Evolutionary conservation across 2,329 filamentous ascomycete species (phyloP), one percentile per base, ranked within the genome.

Genomic region (Botrytis hyacinthi): DNA sequence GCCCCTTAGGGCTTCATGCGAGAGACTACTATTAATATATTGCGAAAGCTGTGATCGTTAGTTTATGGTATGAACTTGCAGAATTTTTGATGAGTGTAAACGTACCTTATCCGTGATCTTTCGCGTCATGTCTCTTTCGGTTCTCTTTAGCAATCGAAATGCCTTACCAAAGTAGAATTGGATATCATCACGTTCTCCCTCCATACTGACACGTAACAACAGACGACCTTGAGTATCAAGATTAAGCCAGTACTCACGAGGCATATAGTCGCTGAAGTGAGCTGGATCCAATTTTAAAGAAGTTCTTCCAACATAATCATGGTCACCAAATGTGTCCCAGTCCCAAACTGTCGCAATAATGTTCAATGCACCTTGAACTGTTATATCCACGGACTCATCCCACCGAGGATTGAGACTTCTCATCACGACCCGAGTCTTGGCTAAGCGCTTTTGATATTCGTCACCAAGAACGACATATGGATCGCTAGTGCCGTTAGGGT

Each of bases 121-220:
- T 75, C 96, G 90, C 72, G 97, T 97, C 96, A 99, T 99, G 82
- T 99, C 96, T 79, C 95, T 89, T 84, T 99, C 95, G 0, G 95
- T 97, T 77, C 96, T 90, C 86, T 98, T 98, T 78, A 99, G 86
- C 74, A 95, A 94, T 65, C 96, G 89, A 85, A 99, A 99, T 40
- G 96, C 93, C 83, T 98, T 98, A 78, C 95, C 96, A 82, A 98
- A 98, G 80, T 98, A 95, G 82, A 99, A 99, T 80, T 98, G 93
- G 74, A 99, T 99, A 81, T 99, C 96, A 81, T 99, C 96, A 76
- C 96, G 89, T 83, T 99, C 96, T 70, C 96, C 96, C 84, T 99
- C 96, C 96, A 99, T 99, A 81, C 94, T 98, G 70, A 99, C 94
- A 76, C 95, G 89, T 70, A 99, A 88, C 73, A 99, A 84, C 46